Conservation (phyloP, 805 yeast species). For the Kuraishia piskuri region DNA sequence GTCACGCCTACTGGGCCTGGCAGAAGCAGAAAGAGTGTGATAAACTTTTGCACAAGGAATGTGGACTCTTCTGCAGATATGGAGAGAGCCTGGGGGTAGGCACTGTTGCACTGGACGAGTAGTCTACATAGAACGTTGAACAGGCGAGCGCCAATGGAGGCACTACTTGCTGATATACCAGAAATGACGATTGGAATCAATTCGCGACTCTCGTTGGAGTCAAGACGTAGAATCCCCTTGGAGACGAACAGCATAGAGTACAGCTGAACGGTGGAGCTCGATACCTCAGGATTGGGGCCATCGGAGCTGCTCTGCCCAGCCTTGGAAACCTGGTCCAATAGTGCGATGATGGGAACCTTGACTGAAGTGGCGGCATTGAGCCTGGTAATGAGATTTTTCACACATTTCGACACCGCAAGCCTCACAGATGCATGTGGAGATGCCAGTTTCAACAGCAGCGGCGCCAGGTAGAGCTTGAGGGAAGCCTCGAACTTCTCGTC, state of each 20-base stretch:
- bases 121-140: conserved; percentile 54
- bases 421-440: conserved; percentile 64
- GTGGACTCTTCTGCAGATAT: neutral
- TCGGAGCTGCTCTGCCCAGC: too few relatives aligned
- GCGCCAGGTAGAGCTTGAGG: conserved; percentile 59
- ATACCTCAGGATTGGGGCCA: too few relatives aligned
- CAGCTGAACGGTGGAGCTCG: conserved; percentile 40
- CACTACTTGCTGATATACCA: conserved; percentile 31
- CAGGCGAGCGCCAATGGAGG: conserved; percentile 37
- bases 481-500: conserved; percentile 56
- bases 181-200: conserved; percentile 40
- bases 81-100: neutral
- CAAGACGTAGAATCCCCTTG: conserved; percentile 54
- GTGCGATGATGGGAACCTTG: conserved; percentile 54
- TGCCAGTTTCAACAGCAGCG: conserved; percentile 68
- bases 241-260: conserved; percentile 61
- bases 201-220: conserved; percentile 23
- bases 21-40: conserved; percentile 48
- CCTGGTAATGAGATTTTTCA: conserved; percentile 62
- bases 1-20: conserved; percentile 32
- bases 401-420: conserved; percentile 53
- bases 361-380: conserved; percentile 45
- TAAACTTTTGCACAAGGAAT: conserved; percentile 38
- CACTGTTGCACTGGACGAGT: conserved; percentile 32
- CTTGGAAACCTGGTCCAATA: conserved; percentile 66